Conservation (phyloP, 2,329 filamentous ascomycete genomes). For the Zelopaecilomyces penicillatus region DNA sequence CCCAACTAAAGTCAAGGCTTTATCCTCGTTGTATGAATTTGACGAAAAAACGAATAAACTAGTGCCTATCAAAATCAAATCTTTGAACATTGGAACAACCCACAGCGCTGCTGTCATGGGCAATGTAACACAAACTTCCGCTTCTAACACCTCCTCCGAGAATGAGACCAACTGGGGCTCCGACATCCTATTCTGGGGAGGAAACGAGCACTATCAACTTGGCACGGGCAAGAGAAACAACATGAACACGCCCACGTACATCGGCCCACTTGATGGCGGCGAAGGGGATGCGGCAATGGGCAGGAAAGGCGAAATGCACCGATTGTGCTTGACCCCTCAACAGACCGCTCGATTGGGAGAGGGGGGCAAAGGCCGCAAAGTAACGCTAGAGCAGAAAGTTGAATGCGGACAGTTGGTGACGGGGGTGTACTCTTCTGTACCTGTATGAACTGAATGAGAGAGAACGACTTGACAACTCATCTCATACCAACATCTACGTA, state of each 20-base stretch:
- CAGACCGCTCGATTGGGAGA: conserved; percentile 58
- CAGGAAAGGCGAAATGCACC: conserved; percentile 55
- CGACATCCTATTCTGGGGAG: conserved; percentile 88
- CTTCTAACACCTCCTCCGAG: conserved; percentile 40
- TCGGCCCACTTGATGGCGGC: conserved; percentile 63
- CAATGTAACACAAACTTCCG: conserved; percentile 63
- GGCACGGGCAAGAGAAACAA: conserved; percentile 88
- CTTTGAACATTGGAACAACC: conserved; percentile 66
- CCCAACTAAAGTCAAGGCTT: conserved; percentile 70
- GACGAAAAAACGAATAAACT: conserved; percentile 62
- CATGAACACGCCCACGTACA: conserved; percentile 64
- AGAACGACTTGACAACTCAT: no score
- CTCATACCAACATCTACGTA: no score
- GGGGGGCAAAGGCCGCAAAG: conserved; percentile 54
- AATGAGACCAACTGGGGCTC: conserved; percentile 82
- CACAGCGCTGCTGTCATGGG: conserved; percentile 78
- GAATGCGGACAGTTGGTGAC: conserved; percentile 79
- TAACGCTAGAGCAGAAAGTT: conserved; percentile 74
- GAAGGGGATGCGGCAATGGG: conserved; percentile 50
- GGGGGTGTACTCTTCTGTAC: conserved; percentile 64
- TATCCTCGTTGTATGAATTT: conserved; percentile 81
- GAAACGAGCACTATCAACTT: conserved; percentile 88
- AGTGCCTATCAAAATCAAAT: conserved; percentile 68
- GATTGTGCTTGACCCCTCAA: conserved; percentile 73
- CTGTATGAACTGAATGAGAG: neutral